Evolutionary conservation across 331 rosid species (phyloP).

Genomic region (Erythrophleum ivorense): DNA sequence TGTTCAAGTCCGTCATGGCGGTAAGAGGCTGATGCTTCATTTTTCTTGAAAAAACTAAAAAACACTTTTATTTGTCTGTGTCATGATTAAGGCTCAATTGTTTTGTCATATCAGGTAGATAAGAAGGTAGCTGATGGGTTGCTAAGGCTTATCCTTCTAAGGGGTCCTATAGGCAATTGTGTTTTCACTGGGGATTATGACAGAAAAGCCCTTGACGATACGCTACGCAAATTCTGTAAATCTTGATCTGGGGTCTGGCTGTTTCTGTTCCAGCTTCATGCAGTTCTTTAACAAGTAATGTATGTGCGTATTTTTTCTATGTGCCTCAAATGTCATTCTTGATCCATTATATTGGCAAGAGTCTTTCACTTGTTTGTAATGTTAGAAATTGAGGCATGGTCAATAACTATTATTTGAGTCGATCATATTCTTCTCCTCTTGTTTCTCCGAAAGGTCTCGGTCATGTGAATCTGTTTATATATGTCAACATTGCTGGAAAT

Average conservation of each 20-base stretch:
- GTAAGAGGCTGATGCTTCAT: conserved; percentile 50
- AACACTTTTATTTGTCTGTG: conserved; percentile 17
- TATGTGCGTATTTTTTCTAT: conserved; percentile 37
- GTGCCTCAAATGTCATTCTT: conserved; percentile 22
- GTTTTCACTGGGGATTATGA: conserved; percentile 89
- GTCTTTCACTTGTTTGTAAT: conserved; percentile 42
- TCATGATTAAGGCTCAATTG: conserved; percentile 32
- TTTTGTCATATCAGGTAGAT: conserved; percentile 73
- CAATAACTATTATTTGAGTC: conserved; percentile 43
- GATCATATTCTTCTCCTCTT: conserved; percentile 22
- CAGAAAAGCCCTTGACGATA: conserved; percentile 83
- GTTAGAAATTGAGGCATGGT: conserved; percentile 43
- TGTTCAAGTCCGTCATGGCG: conserved; percentile 93
- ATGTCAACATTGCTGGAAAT: not conserved
- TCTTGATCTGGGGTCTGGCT: conserved; percentile 17
- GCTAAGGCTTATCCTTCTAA: conserved; percentile 85
- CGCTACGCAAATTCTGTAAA: conserved; percentile 74
- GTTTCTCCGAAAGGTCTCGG: not conserved
- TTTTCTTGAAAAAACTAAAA: not conserved
- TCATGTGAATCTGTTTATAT: not conserved
- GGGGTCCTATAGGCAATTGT: conserved; percentile 59
- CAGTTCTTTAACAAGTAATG: conserved; percentile 36
- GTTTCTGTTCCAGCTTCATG: conserved; percentile 34
- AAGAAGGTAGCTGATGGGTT: conserved; percentile 98
- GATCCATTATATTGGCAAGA: conserved; percentile 29